Conservation (phyloP, 257 asterid genomes). For the Solanum virginianum region DNA sequence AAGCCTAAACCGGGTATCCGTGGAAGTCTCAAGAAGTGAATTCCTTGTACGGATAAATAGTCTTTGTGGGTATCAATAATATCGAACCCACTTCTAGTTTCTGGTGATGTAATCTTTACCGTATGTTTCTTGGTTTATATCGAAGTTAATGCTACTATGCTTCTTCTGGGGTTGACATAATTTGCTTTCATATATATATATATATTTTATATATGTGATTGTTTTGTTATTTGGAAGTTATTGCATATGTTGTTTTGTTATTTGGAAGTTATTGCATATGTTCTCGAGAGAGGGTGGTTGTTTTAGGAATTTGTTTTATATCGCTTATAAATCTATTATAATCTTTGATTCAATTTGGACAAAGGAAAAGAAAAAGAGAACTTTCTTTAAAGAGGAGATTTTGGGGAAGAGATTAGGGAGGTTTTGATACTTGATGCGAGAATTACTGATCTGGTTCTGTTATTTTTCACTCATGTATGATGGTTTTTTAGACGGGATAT, state of each 20-base stretch:
- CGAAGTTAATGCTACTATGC: neutral
- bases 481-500: neutral
- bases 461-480: neutral
- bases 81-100: neutral
- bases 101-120: neutral
- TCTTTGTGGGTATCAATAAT: neutral
- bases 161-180: neutral
- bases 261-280: neutral
- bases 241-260: neutral
- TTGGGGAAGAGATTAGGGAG: neutral
- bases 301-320: neutral
- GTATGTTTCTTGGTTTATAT: neutral
- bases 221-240: neutral
- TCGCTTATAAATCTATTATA: neutral
- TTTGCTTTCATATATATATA: neutral
- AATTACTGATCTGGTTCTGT: neutral
- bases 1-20: conserved; percentile 79
- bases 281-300: neutral
- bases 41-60: neutral
- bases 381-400: neutral
- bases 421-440: neutral
- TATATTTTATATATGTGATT: neutral
- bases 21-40: conserved; percentile 70
- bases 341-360: neutral
- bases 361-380: neutral